Evolutionary conservation across 352 stramenopile species (phyloP).

Genomic region (Pythium phragmitis): DNA sequence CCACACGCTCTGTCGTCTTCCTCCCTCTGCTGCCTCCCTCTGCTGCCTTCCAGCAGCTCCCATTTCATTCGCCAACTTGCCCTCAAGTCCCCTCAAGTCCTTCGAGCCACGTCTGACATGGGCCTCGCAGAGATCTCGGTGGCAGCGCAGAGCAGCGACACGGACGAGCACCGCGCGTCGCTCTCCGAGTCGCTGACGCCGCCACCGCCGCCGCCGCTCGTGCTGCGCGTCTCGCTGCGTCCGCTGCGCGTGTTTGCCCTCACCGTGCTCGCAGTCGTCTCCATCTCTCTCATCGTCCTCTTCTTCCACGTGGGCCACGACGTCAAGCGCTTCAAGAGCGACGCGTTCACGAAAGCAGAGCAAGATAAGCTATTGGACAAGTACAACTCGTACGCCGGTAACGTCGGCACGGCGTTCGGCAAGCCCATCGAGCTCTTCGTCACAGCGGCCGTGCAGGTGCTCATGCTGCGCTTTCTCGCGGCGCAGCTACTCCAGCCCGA

Average conservation of each 20-base stretch:
- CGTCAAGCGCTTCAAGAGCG: neutral
- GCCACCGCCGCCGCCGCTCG: neutral
- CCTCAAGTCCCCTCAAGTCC: no score
- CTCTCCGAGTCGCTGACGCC: neutral
- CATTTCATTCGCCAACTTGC: no score
- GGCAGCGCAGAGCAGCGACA: no score
- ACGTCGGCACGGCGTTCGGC: constrained; percentile 8
- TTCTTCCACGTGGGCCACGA: constrained; percentile 9
- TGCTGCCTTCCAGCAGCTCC: no score
- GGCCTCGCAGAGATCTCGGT: no score
- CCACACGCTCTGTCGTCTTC: no score
- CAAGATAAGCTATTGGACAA: constrained; percentile 7
- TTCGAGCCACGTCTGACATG: no score
- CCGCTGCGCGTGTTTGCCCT: constrained; percentile 3
- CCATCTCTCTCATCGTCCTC: constrained; percentile 1
- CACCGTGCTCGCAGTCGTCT: constrained; percentile 5
- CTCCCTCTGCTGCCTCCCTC: no score
- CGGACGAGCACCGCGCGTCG: no score
- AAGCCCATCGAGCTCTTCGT: constrained; percentile 24
- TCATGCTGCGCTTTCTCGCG: constrained; percentile 13
- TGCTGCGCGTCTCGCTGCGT: constrained; percentile 12
- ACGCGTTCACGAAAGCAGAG: neutral
- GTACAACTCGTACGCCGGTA: constrained; percentile 23
- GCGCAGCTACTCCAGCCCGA: neutral
- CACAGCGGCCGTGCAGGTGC: constrained; percentile 6